Evolutionary conservation across 2,329 filamentous ascomycete genomes (phyloP).

Genomic region (Trematosphaeria pertusa): DNA sequence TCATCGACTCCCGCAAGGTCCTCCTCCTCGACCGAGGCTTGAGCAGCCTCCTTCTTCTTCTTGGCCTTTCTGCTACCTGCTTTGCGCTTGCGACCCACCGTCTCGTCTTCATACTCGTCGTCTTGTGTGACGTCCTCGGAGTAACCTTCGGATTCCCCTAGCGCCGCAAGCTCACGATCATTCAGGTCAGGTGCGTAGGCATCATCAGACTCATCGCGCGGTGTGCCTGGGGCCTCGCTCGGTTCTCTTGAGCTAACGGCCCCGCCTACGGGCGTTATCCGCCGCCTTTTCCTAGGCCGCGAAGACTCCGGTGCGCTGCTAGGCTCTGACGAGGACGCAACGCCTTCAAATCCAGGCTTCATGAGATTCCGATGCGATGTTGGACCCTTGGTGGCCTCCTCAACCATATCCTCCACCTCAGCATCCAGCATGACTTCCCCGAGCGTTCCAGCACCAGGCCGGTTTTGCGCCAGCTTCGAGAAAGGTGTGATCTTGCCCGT

Average conservation of each 20-base stretch:
- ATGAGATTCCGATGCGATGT: constrained; percentile 57
- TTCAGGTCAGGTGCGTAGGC: constrained; percentile 50
- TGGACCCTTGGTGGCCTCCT: constrained; percentile 49
- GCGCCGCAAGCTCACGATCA: constrained; percentile 48
- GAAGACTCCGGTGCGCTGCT: constrained; percentile 37
- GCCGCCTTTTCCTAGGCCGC: constrained; percentile 51
- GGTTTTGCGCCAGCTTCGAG: constrained; percentile 73
- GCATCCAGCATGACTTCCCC: constrained; percentile 82
- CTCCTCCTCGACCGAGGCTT: constrained; percentile 49
- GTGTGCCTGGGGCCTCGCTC: constrained; percentile 23
- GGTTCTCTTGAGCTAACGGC: constrained; percentile 22
- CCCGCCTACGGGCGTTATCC: constrained; percentile 31
- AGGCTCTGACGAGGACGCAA: constrained; percentile 34
- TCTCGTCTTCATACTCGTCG: constrained; percentile 47
- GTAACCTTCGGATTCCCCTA: constrained; percentile 48
- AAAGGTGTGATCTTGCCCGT: constrained; percentile 99
- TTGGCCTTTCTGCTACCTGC: constrained; percentile 35
- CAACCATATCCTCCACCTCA: constrained; percentile 70
- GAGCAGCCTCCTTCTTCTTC: constrained; percentile 24
- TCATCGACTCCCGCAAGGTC: constrained; percentile 78
- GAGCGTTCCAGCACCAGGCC: constrained; percentile 71
- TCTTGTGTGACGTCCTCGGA: constrained; percentile 45
- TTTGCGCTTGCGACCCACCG: constrained; percentile 50
- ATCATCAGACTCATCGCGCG: constrained; percentile 49
- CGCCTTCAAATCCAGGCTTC: constrained; percentile 55